Conservation (phyloP, 2,329 filamentous ascomycete genomes). For the Talaromyces pinophilus region DNA sequence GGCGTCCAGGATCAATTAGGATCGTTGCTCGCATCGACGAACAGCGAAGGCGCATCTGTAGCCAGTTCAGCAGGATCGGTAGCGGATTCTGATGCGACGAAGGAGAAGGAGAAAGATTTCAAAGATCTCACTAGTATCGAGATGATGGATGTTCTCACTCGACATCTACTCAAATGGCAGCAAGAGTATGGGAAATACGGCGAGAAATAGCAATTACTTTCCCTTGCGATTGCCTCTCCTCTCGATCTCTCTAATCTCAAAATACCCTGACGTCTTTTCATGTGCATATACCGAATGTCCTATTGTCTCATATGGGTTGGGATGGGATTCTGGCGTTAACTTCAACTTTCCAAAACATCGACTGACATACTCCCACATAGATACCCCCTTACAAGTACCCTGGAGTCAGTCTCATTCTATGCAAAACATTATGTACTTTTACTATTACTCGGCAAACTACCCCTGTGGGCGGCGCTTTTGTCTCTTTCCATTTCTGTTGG, state of each 20-base stretch:
- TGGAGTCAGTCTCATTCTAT: constrained; percentile 6
- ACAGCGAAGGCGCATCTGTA: constrained; percentile 28
- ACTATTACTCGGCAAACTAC: neutral
- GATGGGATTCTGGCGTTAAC: constrained; percentile 16
- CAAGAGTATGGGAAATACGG: constrained; percentile 64
- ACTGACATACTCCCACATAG: constrained; percentile 8
- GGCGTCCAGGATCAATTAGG: constrained; percentile 41
- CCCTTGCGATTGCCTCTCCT: neutral
- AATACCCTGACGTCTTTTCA: constrained; percentile 28
- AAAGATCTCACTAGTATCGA: constrained; percentile 75
- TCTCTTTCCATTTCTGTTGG: neutral
- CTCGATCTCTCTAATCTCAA: constrained; percentile 13
- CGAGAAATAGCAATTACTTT: constrained; percentile 41
- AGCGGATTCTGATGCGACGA: constrained; percentile 33
- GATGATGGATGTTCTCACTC: constrained; percentile 86
- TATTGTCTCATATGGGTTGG: constrained; percentile 15
- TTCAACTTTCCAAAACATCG: constrained; percentile 8
- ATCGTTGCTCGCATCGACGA: constrained; percentile 32
- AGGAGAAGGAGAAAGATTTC: constrained; percentile 59
- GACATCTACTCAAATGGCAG: constrained; percentile 83
- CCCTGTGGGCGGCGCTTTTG: neutral
- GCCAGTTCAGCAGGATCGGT: constrained; percentile 24
- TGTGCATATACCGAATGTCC: constrained; percentile 21
- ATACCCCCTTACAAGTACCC: constrained; percentile 14
- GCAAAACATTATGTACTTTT: constrained; percentile 9